A percentile compares a stretch with the other conserved stretches of the same genome.
phyloP scores from a whole-genome alignment of 1,139 yeast genomes.

The Arxiozyma heterogenica region DNA sequence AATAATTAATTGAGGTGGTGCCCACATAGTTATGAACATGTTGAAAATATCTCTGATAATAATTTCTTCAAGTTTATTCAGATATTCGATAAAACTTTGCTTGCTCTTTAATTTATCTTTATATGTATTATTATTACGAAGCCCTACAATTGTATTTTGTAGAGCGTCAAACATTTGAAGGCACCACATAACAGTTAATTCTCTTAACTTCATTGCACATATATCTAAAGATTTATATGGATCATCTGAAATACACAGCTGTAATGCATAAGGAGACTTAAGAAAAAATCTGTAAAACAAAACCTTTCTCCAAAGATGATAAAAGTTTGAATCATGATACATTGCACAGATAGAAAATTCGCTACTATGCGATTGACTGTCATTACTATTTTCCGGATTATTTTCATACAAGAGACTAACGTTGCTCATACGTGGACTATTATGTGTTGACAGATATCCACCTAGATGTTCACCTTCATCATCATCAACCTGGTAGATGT shows the following conservation, averaged over 20 bases:
- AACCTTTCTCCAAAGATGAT: conserved; percentile 22
- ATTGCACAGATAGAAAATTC: conserved; percentile 16
- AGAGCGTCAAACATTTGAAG: conserved; percentile 20
- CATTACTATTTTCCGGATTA: conserved; percentile 6
- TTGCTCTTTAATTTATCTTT: not conserved
- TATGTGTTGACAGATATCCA: not conserved
- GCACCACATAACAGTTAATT: conserved; percentile 26
- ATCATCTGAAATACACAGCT: conserved; percentile 18
- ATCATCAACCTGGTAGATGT: conserved; percentile 21
- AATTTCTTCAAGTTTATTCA: conserved; percentile 12
- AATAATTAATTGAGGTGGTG: conserved; percentile 47
- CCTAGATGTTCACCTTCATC: conserved; percentile 5
- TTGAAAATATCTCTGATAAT: conserved; percentile 21
- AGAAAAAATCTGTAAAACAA: conserved; percentile 22
- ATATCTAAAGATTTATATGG: conserved; percentile 18
- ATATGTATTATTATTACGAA: not conserved
- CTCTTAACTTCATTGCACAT: conserved; percentile 26
- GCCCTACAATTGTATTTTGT: conserved; percentile 8
- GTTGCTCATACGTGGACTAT: not conserved
- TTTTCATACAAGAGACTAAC: not conserved
- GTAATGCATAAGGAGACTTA: conserved; percentile 11
- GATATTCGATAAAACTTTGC: not conserved
- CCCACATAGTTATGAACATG: conserved; percentile 44
- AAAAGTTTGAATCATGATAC: conserved; percentile 15
- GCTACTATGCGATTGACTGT: conserved; percentile 2